Evolutionary conservation across 768 basidiomycete species (phyloP).

Genomic region (Suillus tomentosus): DNA sequence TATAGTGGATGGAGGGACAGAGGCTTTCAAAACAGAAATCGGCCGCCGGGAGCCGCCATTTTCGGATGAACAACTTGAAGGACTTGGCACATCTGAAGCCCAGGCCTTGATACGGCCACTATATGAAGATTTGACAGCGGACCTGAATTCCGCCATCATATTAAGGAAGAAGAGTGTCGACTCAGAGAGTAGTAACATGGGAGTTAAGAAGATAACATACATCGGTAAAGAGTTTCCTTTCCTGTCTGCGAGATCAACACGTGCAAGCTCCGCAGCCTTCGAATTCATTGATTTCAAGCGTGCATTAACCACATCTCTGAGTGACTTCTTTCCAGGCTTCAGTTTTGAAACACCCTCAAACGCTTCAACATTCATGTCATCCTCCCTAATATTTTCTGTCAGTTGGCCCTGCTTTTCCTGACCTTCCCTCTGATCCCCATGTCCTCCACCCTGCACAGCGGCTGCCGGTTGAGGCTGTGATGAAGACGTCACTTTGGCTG

Average conservation of each 20-base stretch:
- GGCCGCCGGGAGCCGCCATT: neutral
- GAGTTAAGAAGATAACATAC: neutral
- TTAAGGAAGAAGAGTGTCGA: slow-evolving; percentile 11
- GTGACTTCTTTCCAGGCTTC: neutral
- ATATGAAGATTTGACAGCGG: neutral
- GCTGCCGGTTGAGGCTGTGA: too few species aligned
- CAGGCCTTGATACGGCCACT: neutral
- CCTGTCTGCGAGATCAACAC: neutral
- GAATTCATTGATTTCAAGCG: neutral
- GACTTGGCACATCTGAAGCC: neutral
- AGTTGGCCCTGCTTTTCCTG: neutral
- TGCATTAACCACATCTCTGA: neutral
- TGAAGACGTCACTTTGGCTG: neutral
- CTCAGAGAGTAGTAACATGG: slow-evolving; percentile 13
- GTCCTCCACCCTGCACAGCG: neutral
- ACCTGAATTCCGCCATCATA: neutral
- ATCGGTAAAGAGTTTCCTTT: slow-evolving; percentile 1
- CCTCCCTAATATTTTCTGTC: neutral
- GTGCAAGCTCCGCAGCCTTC: neutral
- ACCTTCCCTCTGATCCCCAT: neutral
- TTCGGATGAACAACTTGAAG: neutral
- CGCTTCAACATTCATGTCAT: neutral
- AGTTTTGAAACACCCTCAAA: neutral
- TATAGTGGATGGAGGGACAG: neutral
- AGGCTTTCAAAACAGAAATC: neutral